Base-by-base conservation (phyloP, 192 early-diverging fungal genomes). In the Helicostylum pulchrum region DNA sequence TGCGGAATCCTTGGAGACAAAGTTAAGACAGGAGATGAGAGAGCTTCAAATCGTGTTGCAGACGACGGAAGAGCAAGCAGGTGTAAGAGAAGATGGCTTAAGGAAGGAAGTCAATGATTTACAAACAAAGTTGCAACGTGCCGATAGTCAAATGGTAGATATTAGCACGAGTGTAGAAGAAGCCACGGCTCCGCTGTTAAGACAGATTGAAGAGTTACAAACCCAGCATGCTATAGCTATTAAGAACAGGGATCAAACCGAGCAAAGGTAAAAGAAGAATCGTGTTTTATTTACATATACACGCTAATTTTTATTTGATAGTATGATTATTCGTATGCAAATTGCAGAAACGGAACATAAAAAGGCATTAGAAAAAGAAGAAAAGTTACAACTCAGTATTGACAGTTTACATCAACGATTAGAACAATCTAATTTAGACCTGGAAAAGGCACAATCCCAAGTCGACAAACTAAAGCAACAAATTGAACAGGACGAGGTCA, bases 161-260 rank as follows among this genome's bases (percentile, higher is more conserved):
- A 50, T 77, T 0, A 65, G 64, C 12, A 62, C 71, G 17, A 62
- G 60, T 6, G 50, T 78, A 42, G 76, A 82, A 62, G 78, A 78
- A 23, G 72, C 80, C 0, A 77, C 76, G 8, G 60, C 73, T 12
- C 74, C 80, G 3, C 53, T 82, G 0, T 52, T 82, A 11, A 64
- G 62, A 12, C 80, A 80, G 49, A 78, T 82, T 45, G 74, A 82
- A 26, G 67, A 67, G 2, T 39, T 82, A 14, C 78, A 82, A 49
- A 71, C 77, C 19, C 78, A 82, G 31, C 72, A 78, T 14, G 48
- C 66, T 0, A 17, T 61, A 6, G 71, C 74, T 8, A 61, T 51
- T n/a, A 72, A 75, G 47, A 76, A 74, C 31, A 72, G 77, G 64
- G 80, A 82, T 44, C 71, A 78, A 42, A 46, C 77, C 12, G 80